These are phyloP conservation scores for Ruellia speciosa DNA, from an alignment of 305 asterid species.

Conservation along the genomic window DNA sequence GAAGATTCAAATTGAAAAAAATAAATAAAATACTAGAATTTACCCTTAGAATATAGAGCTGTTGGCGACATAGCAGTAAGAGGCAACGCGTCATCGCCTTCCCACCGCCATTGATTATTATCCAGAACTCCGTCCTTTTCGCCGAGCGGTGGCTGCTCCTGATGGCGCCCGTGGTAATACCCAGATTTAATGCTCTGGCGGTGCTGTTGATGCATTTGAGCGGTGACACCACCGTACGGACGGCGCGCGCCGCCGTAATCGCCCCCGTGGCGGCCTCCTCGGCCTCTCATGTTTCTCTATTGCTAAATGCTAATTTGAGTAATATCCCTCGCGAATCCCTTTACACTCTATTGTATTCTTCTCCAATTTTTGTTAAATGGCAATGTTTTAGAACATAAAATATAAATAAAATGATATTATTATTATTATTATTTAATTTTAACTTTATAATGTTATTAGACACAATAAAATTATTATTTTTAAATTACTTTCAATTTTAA, in stretches of 20 bases:
- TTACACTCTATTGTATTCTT: too few species aligned
- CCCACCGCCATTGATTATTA: constrained; percentile 41
- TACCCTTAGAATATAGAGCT: constrained; percentile 9
- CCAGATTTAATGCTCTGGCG: constrained; percentile 25
- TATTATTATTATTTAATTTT: too few species aligned
- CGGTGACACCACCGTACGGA: constrained; percentile 21
- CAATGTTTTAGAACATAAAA: too few species aligned
- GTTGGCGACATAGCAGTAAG: constrained; percentile 36
- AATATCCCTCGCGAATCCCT: constrained; percentile 1
- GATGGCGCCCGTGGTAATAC: constrained; percentile 31
- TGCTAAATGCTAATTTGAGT: not conserved
- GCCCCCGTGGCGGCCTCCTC: constrained; percentile 31
- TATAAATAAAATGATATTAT: too few species aligned
- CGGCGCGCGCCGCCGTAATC: constrained; percentile 29
- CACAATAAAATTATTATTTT: too few species aligned
- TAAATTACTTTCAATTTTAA: too few species aligned
- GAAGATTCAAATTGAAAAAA: not conserved
- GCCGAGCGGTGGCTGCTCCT: constrained; percentile 25
- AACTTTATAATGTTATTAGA: too few species aligned
- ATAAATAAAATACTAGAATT: not conserved
- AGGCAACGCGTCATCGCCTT: constrained; percentile 33
- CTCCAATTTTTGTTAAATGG: too few species aligned
- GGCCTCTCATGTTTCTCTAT: constrained; percentile 31
- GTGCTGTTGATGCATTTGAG: constrained; percentile 33
- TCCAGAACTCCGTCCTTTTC: constrained; percentile 32